Percentiles rank a stretch among this genome's conserved stretches.
Conservation (phyloP, 768 basidiomycete genomes). For the Russula compacta region DNA sequence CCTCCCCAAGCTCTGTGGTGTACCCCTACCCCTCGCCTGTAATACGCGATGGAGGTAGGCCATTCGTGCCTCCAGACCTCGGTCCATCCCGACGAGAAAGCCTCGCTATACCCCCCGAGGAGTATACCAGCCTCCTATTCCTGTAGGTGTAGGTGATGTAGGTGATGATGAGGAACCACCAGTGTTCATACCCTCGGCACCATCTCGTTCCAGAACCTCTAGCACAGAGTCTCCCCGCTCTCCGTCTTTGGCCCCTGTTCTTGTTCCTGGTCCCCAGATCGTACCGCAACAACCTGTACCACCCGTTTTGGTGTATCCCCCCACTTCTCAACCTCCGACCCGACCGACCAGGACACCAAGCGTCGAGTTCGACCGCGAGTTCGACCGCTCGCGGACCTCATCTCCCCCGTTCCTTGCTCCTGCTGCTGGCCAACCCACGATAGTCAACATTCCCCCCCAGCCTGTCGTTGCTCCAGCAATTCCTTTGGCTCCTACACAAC, state of each 20-base stretch:
- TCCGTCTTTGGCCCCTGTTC: neutral
- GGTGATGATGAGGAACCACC: neutral
- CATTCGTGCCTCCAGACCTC: neutral
- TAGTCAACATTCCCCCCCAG: constrained; percentile 7
- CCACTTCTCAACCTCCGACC: neutral
- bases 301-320: constrained; percentile 2
- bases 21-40: constrained; percentile 15
- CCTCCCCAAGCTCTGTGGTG: constrained; percentile 8
- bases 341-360: neutral
- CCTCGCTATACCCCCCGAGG: neutral
- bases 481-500: neutral
- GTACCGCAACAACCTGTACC: neutral
- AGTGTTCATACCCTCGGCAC: constrained; percentile 9
- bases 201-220: neutral
- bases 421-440: neutral
- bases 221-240: neutral
- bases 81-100: neutral
- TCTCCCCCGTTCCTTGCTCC: neutral
- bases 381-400: neutral
- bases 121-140: constrained; percentile 14
- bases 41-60: neutral
- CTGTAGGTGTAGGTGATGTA: neutral
- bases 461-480: neutral
- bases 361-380: neutral
- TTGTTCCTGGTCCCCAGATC: constrained; percentile 3